Evolutionary conservation across 73 alveolate genomes (phyloP), one percentile per base, ranked within the genome.

Genomic region (Durusdinium trenchii): DNA sequence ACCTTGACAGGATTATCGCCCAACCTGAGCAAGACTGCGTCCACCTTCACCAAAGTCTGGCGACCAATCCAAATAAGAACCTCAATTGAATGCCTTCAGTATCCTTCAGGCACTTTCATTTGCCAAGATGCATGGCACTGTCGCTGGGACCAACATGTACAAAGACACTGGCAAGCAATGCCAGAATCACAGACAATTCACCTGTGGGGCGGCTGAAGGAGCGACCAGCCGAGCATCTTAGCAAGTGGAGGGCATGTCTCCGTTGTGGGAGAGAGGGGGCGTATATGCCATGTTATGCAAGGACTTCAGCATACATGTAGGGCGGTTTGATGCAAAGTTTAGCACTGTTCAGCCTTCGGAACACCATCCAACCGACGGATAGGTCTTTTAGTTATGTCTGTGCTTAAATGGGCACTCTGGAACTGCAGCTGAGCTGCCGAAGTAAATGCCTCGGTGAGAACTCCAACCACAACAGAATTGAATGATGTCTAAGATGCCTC

Each of bases 81-180:
- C 18, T 60, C 30, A 23, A n/a, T n/a, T n/a, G n/a, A n/a, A 64
- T 28, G n/a, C 45, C 28, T 38, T 10, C 38, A 38, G 79, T 9
- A 64, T 38, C 79, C 42, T 9, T 84, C 52, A 23, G 50, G 38
- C 73, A 7, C 47, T 30, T 50, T 64, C 43, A 12, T 26, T 14
- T 9, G 61, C 95, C 95, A 6, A 61, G 95, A 36, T 3, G 47
- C 95, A 87, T 57, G 36, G 47, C 43, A 35, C 84, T 84, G 36
- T 87, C 95, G 67, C 84, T 64, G 28, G 67, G 35, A 26, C 95
- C 95, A 18, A 87, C 95, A 43, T 87, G 62, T 46, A 61, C 95
- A 32, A 87, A 87, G 84, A 87, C 79, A 52, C 95, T 87, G 67
- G 95, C 95, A 46, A 87, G 83, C 67, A 87, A 45, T 35, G 84